Percentiles rank a stretch among this genome's conserved stretches.
These are phyloP conservation scores for Blastocystis sp. DNA, from an alignment of 352 stramenopile species.

Conservation along the genomic window DNA sequence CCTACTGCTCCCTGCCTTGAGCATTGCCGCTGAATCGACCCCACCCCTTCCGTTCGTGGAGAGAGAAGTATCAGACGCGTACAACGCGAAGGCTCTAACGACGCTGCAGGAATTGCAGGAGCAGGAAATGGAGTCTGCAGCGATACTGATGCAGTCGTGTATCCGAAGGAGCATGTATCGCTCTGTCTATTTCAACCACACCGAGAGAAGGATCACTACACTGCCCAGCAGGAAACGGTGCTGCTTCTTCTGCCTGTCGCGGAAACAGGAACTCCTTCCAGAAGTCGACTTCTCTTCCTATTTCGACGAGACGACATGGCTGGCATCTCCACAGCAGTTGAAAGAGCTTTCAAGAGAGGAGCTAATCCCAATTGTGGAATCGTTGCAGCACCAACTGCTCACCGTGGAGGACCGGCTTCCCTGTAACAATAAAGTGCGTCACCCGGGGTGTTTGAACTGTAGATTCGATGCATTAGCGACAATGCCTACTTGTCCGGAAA, in stretches of 20 bases:
- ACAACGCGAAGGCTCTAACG: not conserved
- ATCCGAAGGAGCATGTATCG: not conserved
- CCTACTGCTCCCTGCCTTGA: not conserved
- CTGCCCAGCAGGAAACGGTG: slow-evolving; percentile 1
- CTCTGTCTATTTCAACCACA: not conserved
- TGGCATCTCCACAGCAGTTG: not conserved
- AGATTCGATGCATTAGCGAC: not conserved
- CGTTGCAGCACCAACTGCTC: slow-evolving; percentile 26
- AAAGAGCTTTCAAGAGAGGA: not conserved
- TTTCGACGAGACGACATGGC: slow-evolving; percentile 39
- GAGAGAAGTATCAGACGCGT: not conserved
- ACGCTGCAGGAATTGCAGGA: not conserved
- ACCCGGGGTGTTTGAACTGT: not conserved
- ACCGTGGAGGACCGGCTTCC: slow-evolving; percentile 1
- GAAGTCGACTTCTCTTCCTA: slow-evolving; percentile 30
- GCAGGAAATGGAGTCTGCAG: not conserved
- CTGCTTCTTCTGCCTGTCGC: not conserved
- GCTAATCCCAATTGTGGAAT: not conserved
- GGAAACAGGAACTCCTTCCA: not conserved
- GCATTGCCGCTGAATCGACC: not conserved
- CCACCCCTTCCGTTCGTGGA: not conserved
- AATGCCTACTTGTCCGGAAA: slow-evolving; percentile 25
- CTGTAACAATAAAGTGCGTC: slow-evolving; percentile 32
- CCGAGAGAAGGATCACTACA: not conserved
- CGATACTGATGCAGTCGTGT: not conserved